A percentile compares a stretch with the other conserved stretches of the same genome.
phyloP scores from a whole-genome alignment of 2,329 filamentous ascomycete genomes.

The Ascochyta fabae region DNA sequence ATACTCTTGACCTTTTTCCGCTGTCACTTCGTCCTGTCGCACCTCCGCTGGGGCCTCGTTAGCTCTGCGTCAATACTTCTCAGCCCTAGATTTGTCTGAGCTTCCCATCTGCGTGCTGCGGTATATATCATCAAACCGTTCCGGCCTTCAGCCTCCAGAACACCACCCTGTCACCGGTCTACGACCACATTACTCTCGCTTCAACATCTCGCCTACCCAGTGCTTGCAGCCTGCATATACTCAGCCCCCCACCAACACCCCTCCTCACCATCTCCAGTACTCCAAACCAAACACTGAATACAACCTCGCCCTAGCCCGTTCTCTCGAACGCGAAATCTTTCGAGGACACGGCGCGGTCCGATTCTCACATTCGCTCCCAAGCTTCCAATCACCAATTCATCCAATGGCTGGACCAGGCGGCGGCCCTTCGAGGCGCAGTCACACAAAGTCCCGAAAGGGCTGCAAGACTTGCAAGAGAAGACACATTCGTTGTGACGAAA shows the following conservation, averaged over 20 bases:
- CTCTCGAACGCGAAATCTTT: slow-evolving; percentile 21
- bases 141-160: slow-evolving; percentile 34
- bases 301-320: slow-evolving; percentile 17
- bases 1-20: slow-evolving; percentile 28
- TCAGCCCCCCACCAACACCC: slow-evolving; percentile 38
- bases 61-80: slow-evolving; percentile 21
- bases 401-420: slow-evolving; percentile 91
- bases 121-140: slow-evolving; percentile 46
- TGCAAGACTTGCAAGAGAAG: slow-evolving; percentile 98
- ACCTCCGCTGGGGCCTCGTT: slow-evolving; percentile 16
- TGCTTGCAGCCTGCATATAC: slow-evolving; percentile 42
- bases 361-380: slow-evolving; percentile 24
- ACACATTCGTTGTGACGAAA: slow-evolving; percentile 98
- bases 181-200: slow-evolving; percentile 42
- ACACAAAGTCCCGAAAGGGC: slow-evolving; percentile 98
- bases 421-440: slow-evolving; percentile 87
- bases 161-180: slow-evolving; percentile 41
- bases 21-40: slow-evolving; percentile 19
- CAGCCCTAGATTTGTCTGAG: slow-evolving; percentile 33
- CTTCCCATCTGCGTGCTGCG: slow-evolving; percentile 35
- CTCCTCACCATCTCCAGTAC: slow-evolving; percentile 20
- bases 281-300: slow-evolving; percentile 17
- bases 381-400: slow-evolving; percentile 5
- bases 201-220: slow-evolving; percentile 36
- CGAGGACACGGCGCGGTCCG: slow-evolving; percentile 18